A percentile compares a stretch with the other conserved stretches of the same genome.
phyloP scores from a whole-genome alignment of 2,329 filamentous ascomycete species.

The Fusarium coicis region DNA sequence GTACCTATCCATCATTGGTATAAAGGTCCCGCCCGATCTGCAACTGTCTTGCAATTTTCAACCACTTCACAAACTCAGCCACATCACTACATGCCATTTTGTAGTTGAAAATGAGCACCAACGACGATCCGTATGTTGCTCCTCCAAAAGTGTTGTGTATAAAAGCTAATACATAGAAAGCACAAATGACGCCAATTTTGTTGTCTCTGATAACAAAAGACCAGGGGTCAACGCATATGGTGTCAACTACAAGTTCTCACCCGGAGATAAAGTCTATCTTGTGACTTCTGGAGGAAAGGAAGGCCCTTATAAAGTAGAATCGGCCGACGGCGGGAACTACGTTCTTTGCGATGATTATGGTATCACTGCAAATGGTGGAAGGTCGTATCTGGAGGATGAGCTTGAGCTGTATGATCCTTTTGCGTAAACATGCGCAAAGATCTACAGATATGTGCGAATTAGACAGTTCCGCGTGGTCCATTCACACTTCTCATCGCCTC shows the following conservation, averaged over 20 bases:
- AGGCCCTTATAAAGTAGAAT: background rate
- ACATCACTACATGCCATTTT: background rate
- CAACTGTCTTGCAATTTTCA: background rate
- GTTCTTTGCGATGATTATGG: background rate
- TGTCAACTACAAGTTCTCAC: background rate
- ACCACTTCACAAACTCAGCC: background rate
- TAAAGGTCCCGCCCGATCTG: background rate
- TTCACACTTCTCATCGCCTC: background rate
- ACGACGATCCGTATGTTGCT: background rate
- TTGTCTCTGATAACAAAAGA: background rate
- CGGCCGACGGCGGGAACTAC: background rate
- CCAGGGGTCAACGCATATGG: background rate
- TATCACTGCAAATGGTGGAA: background rate
- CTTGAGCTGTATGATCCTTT: background rate
- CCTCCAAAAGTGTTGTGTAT: rapidly evolving
- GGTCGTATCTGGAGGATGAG: background rate
- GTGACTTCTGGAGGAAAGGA: background rate
- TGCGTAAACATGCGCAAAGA: background rate
- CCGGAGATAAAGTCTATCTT: background rate
- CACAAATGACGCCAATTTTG: background rate
- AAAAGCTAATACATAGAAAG: background rate
- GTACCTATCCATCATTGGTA: background rate
- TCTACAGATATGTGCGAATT: background rate
- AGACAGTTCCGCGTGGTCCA: background rate
- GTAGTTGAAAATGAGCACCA: background rate